Conservation (phyloP, 2,329 filamentous ascomycete species). For the Fusarium citri region DNA sequence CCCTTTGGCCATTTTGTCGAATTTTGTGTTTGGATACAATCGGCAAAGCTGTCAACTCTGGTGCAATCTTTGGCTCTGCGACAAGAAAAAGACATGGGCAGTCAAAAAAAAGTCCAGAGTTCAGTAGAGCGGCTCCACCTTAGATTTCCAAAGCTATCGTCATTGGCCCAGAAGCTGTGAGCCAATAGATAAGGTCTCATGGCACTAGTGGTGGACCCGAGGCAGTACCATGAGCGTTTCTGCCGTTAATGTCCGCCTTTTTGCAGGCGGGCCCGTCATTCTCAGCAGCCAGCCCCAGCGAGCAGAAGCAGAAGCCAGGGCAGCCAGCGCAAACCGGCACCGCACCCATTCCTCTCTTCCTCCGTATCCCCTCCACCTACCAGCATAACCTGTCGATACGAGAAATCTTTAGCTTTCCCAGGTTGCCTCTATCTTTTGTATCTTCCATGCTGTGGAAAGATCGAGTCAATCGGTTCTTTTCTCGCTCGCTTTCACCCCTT, state of each 20-base stretch:
- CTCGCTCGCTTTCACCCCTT: neutral
- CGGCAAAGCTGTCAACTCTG: constrained; percentile 18
- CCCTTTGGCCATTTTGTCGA: constrained; percentile 45
- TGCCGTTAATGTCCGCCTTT: constrained; percentile 49
- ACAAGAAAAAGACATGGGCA: constrained; percentile 40
- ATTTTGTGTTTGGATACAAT: constrained; percentile 7
- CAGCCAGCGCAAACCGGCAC: constrained; percentile 44
- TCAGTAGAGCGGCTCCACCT: constrained; percentile 31
- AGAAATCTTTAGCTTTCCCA: constrained; percentile 7
- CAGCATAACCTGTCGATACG: constrained; percentile 15
- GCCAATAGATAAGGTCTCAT: constrained; percentile 29
- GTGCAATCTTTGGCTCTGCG: constrained; percentile 29
- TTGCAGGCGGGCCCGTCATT: constrained; percentile 43
- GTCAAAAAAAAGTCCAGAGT: constrained; percentile 43
- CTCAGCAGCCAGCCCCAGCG: constrained; percentile 46
- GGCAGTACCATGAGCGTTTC: constrained; percentile 40
- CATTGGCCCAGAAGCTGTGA: constrained; percentile 13
- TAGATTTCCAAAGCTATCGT: constrained; percentile 12
- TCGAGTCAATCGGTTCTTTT: constrained; percentile 20
- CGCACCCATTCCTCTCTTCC: constrained; percentile 34
- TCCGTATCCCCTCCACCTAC: constrained; percentile 25
- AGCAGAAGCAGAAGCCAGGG: constrained; percentile 12
- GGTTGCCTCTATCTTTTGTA: constrained; percentile 1
- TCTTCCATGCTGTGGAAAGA: constrained; percentile 26
- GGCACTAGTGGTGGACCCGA: constrained; percentile 17